These are phyloP conservation scores for Hyaloperonospora brassicae DNA, from an alignment of 352 stramenopile species.

Conservation along the genomic window DNA sequence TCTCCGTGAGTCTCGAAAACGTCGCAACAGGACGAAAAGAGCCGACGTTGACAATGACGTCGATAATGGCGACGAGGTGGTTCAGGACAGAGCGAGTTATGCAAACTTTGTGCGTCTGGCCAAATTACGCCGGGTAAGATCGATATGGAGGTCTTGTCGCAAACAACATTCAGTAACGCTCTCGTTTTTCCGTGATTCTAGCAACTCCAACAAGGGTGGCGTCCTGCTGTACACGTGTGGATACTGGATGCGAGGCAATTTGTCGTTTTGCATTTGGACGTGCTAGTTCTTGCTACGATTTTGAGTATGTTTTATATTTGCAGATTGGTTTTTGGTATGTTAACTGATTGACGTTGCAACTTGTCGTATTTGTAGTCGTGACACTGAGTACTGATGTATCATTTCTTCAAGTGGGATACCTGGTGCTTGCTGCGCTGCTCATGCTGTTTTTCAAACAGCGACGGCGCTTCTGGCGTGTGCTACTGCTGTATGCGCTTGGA, in stretches of 20 bases:
- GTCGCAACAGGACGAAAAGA: constrained; percentile 18
- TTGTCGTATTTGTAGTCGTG: constrained; percentile 38
- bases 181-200: constrained; percentile 13
- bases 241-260: constrained; percentile 62
- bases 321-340: background rate
- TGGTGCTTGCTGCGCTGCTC: constrained; percentile 66
- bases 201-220: constrained; percentile 48
- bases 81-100: constrained; percentile 24
- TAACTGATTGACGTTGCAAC: constrained; percentile 1
- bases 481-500: constrained; percentile 61
- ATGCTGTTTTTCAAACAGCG: constrained; percentile 81
- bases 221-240: constrained; percentile 50
- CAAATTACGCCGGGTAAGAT: constrained; percentile 40
- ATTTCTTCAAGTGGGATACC: constrained; percentile 78
- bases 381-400: constrained; percentile 73
- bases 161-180: background rate
- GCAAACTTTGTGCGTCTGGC: constrained; percentile 36
- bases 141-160: background rate
- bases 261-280: constrained; percentile 69
- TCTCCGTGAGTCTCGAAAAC: constrained; percentile 34
- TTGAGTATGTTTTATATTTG: constrained; percentile 38
- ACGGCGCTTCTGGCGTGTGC: constrained; percentile 64
- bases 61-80: constrained; percentile 7
- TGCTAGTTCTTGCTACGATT: constrained; percentile 74
- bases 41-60: constrained; percentile 8